Percentiles rank a stretch among this genome's conserved stretches.
phyloP scores from a whole-genome alignment of 2,329 filamentous ascomycete species.

The Epichloe baconii region DNA sequence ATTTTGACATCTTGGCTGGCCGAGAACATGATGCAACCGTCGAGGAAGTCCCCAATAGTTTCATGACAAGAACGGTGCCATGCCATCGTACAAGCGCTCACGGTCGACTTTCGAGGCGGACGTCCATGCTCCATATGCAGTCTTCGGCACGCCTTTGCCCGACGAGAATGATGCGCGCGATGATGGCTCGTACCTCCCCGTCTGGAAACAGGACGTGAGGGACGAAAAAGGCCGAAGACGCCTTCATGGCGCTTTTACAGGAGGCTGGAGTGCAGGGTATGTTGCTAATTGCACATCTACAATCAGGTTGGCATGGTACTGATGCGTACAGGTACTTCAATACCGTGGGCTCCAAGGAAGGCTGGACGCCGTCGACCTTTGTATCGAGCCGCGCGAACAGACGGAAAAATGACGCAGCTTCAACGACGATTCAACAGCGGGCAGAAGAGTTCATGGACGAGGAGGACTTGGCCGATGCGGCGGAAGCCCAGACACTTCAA shows the following conservation, averaged over 20 bases:
- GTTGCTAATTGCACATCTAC: conserved; percentile 15
- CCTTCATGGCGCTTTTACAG: conserved; percentile 90
- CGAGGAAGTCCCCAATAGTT: neutral
- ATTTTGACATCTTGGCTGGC: neutral
- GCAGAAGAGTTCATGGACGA: conserved; percentile 96
- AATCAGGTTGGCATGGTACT: neutral
- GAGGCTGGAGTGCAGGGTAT: conserved; percentile 91
- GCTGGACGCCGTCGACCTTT: conserved; percentile 87
- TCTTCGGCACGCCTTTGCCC: conserved; percentile 77
- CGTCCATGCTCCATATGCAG: conserved; percentile 57
- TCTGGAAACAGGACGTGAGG: conserved; percentile 98
- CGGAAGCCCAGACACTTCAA: conserved; percentile 62
- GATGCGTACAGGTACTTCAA: conserved; percentile 69
- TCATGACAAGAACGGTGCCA: conserved; percentile 22
- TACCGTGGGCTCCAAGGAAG: conserved; percentile 94
- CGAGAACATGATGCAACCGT: neutral
- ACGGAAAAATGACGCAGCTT: conserved; percentile 46
- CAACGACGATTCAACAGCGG: conserved; percentile 42
- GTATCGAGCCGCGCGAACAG: conserved; percentile 78
- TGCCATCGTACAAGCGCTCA: conserved; percentile 70
- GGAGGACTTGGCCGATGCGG: conserved; percentile 79
- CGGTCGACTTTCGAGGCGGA: conserved; percentile 69
- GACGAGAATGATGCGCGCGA: conserved; percentile 68
- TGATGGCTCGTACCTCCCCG: conserved; percentile 79
- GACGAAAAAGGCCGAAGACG: conserved; percentile 85